Conservation (phyloP, 768 basidiomycete genomes). For the Tephrocybe rancida region DNA sequence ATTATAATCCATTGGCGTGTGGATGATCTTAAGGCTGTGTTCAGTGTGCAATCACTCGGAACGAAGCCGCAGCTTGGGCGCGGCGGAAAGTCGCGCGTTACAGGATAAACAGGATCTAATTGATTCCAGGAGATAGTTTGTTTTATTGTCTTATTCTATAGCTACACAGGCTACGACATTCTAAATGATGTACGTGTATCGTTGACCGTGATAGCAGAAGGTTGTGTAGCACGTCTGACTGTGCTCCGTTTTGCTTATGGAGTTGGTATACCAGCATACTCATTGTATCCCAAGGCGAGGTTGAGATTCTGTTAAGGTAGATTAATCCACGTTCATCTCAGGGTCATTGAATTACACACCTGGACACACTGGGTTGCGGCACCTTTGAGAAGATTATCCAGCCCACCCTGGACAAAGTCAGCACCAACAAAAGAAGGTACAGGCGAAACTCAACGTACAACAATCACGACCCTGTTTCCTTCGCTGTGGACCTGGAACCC, state of each 20-base stretch:
- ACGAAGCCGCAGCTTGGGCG: not conserved
- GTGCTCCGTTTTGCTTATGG: slow-evolving; percentile 3
- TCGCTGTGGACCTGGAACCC: slow-evolving; percentile 92
- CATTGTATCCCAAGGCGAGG: slow-evolving; percentile 85
- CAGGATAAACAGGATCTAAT: not conserved
- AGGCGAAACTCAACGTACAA: slow-evolving; percentile 51
- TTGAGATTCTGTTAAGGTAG: slow-evolving; percentile 72
- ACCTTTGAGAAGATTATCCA: slow-evolving; percentile 97
- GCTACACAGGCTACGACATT: not conserved
- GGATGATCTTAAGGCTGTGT: slow-evolving; percentile 20
- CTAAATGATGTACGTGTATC: no score
- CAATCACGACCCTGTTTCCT: slow-evolving; percentile 91
- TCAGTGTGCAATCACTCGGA: slow-evolving; percentile 2
- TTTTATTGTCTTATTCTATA: not conserved
- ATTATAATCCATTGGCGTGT: not conserved
- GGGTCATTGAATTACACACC: slow-evolving; percentile 43
- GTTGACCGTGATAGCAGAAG: no score
- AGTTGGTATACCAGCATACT: slow-evolving; percentile 74
- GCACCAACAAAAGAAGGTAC: not conserved
- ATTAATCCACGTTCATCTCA: not conserved
- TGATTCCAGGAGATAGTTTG: not conserved
- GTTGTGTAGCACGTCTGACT: no score
- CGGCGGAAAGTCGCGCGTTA: no score
- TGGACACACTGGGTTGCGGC: slow-evolving; percentile 99
- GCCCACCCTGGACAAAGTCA: slow-evolving; percentile 63